Evolutionary conservation across 495 filamentous ascomycete genomes (phyloP), one percentile per base, ranked within the genome.

Genomic region (Coniosporium apollinis): DNA sequence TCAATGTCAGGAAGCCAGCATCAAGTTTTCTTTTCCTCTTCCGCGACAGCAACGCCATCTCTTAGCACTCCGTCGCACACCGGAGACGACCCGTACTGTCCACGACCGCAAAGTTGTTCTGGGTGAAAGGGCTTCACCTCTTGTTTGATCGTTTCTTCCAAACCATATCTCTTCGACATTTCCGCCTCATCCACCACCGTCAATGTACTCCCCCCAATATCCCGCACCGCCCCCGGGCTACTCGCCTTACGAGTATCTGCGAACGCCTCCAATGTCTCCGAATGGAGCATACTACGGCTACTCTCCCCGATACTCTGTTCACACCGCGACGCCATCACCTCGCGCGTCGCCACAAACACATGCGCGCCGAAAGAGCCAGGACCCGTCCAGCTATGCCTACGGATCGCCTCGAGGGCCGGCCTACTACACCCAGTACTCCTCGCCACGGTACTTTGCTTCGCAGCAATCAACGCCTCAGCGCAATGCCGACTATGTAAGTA

Each of bases 401-500:
- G 31, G 39, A 10, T 47, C 54, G 5, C 43, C 50, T 11, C 41
- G 43, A n/a, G 47, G 30, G 33, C 33, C 42, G 30, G 36, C 47
- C 5, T 42, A 49, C 21, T 50, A 46, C 36, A 26, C 37, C n/a
- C n/a, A 8, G 20, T 58, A 54, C 36, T 35, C 47, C 20, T 45
- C 50, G 7, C 42, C 55, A 39, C 36, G 46, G 33, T 45, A 54
- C 47, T 48, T 49, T 29, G 32, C 47, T 16, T 43, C 49, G 7
- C 44, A 45, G 33, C 50, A 54, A 16, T 30, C 47, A 11, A 51
- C 53, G 26, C 49, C 50, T 13, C 53, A 51, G 49, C 55, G 53
- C 22, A 51, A 49, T 19, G 35, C 48, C 51, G 53, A 58, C 41
- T 51, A 55, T 56, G 55, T 58, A 58, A 31, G 29, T 31, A 58